These are phyloP conservation scores for Colletotrichum incanum DNA, from an alignment of 2,329 filamentous ascomycete species.

Conservation along the genomic window DNA sequence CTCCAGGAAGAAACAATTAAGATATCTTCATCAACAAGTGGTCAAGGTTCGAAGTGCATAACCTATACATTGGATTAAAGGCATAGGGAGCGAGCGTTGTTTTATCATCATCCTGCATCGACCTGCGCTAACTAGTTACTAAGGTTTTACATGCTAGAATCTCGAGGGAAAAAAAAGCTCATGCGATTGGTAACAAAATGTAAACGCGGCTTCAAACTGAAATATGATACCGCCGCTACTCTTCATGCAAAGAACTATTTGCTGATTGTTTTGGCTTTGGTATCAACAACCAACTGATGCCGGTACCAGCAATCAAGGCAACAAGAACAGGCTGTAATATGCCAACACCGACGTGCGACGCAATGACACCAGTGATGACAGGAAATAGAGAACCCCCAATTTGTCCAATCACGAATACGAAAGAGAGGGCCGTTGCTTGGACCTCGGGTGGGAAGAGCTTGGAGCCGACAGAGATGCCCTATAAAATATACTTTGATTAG, in stretches of 20 bases:
- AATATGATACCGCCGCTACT: slow-evolving; percentile 44
- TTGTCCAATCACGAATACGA: slow-evolving; percentile 72
- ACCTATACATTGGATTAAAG: too few relatives aligned
- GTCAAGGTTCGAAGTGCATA: too few relatives aligned
- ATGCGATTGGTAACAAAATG: neutral
- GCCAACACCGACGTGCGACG: slow-evolving; percentile 60
- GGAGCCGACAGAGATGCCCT: slow-evolving; percentile 69
- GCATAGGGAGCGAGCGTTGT: too few relatives aligned
- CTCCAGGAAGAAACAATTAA: too few relatives aligned
- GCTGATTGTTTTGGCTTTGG: slow-evolving; percentile 53
- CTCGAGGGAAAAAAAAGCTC: too few relatives aligned
- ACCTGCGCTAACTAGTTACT: too few relatives aligned
- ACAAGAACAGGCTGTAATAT: slow-evolving; percentile 68
- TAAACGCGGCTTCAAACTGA: too few relatives aligned
- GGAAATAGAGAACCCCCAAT: slow-evolving; percentile 71
- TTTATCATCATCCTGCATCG: too few relatives aligned
- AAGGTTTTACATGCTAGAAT: neutral
- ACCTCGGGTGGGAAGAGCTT: slow-evolving; percentile 63
- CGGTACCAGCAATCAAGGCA: slow-evolving; percentile 62
- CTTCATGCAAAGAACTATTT: slow-evolving; percentile 53
- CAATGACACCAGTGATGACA: slow-evolving; percentile 68
- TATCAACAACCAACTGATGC: slow-evolving; percentile 63
- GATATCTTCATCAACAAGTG: too few relatives aligned
- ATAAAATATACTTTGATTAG: neutral
- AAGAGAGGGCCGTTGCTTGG: slow-evolving; percentile 56